Percentiles rank a stretch among this genome's conserved stretches.
Evolutionary conservation across 1,284 basidiomycete genomes (phyloP).

Genomic region (Heterobasidion occidentale): DNA sequence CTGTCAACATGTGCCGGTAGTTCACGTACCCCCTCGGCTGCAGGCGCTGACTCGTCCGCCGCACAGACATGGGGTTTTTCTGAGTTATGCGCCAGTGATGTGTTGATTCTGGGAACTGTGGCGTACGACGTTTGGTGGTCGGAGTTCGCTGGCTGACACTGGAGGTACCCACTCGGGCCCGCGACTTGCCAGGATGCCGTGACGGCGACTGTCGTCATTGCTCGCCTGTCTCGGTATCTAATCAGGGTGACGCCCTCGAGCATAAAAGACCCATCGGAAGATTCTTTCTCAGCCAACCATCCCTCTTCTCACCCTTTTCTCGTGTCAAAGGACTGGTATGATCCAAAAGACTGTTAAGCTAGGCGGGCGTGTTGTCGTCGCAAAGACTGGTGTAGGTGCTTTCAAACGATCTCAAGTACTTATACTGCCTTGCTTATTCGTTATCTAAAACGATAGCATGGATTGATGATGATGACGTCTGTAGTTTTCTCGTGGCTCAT

Average conservation of each 20-base stretch:
- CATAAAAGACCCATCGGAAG: too few species aligned
- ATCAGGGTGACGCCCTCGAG: too few species aligned
- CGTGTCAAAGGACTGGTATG: not conserved
- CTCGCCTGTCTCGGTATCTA: too few species aligned
- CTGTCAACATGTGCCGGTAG: too few species aligned
- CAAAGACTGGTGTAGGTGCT: slow-evolving; percentile 8
- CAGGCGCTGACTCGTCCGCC: too few species aligned
- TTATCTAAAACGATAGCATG: slow-evolving; percentile 24
- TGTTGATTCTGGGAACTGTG: not conserved
- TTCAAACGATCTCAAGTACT: not conserved
- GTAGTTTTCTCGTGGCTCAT: slow-evolving; percentile 9
- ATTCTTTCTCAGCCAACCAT: not conserved
- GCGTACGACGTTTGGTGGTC: not conserved
- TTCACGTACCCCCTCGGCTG: too few species aligned
- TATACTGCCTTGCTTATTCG: not conserved
- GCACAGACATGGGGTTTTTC: not conserved
- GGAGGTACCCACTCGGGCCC: too few species aligned
- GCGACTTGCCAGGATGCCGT: too few species aligned
- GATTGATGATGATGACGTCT: slow-evolving; percentile 50
- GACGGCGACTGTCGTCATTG: too few species aligned
- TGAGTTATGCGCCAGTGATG: not conserved
- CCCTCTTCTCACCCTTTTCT: not conserved
- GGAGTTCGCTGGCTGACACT: not conserved
- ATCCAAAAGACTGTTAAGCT: slow-evolving; percentile 4
- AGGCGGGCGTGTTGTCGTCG: slow-evolving; percentile 9